Base-by-base conservation (phyloP, 805 yeast species). In the Nakazawaea holstii region DNA sequence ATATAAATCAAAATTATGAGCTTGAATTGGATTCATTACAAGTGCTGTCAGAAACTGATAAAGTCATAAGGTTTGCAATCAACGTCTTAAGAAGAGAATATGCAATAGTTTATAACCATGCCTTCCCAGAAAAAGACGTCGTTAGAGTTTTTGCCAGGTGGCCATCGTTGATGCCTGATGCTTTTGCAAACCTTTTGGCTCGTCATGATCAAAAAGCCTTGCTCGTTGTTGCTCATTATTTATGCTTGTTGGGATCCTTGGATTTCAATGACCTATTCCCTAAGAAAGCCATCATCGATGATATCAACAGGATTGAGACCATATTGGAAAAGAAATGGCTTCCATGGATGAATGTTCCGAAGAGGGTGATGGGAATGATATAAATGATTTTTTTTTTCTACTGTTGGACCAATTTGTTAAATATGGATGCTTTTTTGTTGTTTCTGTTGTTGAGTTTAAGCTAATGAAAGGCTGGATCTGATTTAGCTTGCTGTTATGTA, bases 311-410 rank as follows among this genome's bases (percentile, higher is more conserved):
- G 7, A 46, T 46, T 26, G 49, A 46, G 14, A n/a, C 28, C 14
- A 17, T 46, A 10, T 14, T 46, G 24, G 46, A 36, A 8, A 28
- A 29, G 3, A 20, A 36, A 7, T 46, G 46, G 46, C 36, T 36
- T 15, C 49, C 42, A 5, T 46, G 49, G 49, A 13, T 46, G 9
- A 42, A 46, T 30, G 11, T 41, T 17, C 49, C 49, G 28, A 46
- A 46, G 30, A 41, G 46, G 15, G 33, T 26, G 10, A 10, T 46
- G 8, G 39, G 40, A 10, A 15, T 45, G 41, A n/a, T 39, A n/a
- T 35, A 15, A 45, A 30, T 24, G 39, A n/a, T n/a, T n/a, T n/a
- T n/a, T n/a, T 8, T 33, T 33, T 42, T 24, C 26, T n/a, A 11
- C 28, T 20, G 36, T 20, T 20, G 24, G 5, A 20, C 24, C 24